A percentile compares a stretch with the other conserved stretches of the same genome.
Evolutionary conservation across 1,284 basidiomycete species (phyloP).

Genomic region (Microbotryomycetes sp.): DNA sequence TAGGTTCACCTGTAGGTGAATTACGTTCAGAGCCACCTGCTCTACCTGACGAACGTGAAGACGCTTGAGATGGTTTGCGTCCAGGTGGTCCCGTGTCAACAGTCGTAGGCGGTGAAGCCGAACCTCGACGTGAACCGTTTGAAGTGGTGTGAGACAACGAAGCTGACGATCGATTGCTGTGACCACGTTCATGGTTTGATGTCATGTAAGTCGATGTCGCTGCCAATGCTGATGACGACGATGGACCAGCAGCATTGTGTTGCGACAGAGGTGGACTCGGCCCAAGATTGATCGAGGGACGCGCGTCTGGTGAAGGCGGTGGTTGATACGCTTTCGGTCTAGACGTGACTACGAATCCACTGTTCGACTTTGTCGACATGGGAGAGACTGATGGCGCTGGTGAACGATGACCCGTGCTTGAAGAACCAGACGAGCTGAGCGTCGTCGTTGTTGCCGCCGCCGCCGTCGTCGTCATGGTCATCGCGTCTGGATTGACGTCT

Average conservation of each 20-base stretch:
- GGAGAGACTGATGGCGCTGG: background rate
- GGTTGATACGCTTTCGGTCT: slow-evolving; percentile 4
- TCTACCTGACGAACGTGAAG: background rate
- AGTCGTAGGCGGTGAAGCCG: background rate
- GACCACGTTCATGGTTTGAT: background rate
- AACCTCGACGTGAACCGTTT: background rate
- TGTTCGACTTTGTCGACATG: background rate
- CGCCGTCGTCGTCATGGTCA: background rate
- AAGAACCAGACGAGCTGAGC: background rate
- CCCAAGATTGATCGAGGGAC: background rate
- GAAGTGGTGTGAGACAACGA: background rate
- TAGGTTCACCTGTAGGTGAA: slow-evolving; percentile 10
- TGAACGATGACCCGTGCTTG: background rate
- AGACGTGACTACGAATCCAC: slow-evolving; percentile 25
- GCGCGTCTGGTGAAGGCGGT: background rate
- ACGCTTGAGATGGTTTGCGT: background rate
- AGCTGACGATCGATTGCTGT: background rate
- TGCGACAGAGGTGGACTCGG: background rate
- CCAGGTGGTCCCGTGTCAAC: background rate
- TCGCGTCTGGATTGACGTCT: no score
- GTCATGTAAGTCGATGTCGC: background rate
- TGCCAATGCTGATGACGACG: background rate
- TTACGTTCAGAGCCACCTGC: background rate
- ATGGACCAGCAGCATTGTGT: background rate
- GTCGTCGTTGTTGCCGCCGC: background rate